Conservation (phyloP, 352 stramenopile species). For the Globisporangium spiculum region DNA sequence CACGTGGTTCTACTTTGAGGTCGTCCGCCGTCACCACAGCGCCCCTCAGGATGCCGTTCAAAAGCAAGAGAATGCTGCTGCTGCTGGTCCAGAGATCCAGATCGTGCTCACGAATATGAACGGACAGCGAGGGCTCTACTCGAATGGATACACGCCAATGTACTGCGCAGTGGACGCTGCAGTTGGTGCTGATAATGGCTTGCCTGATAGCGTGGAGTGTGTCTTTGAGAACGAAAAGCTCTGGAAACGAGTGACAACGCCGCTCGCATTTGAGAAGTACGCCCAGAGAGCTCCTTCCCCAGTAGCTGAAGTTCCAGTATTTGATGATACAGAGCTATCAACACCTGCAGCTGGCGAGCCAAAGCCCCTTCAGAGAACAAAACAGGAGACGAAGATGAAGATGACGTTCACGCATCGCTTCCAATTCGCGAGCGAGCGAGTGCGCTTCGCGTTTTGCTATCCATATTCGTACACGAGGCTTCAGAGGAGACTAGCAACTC, state of each 20-base stretch:
- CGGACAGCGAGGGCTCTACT: slow-evolving; percentile 35
- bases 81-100: slow-evolving; percentile 14
- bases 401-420: slow-evolving; percentile 49
- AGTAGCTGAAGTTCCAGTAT: neutral
- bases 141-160: slow-evolving; percentile 33
- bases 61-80: neutral
- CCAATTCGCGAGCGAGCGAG: slow-evolving; percentile 32
- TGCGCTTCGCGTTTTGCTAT: slow-evolving; percentile 73
- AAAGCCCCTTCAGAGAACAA: slow-evolving; percentile 1
- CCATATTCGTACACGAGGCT: slow-evolving; percentile 64
- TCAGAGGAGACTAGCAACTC: slow-evolving; percentile 41
- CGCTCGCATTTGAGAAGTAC: slow-evolving; percentile 42
- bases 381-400: slow-evolving; percentile 40
- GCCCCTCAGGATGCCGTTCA: neutral
- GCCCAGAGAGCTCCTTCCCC: neutral
- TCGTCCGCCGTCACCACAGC: neutral
- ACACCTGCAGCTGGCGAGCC: neutral
- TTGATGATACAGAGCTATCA: neutral
- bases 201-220: slow-evolving; percentile 12
- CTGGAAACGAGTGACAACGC: slow-evolving; percentile 36
- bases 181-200: neutral
- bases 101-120: slow-evolving; percentile 44
- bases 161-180: slow-evolving; percentile 22
- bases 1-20: slow-evolving; percentile 51
- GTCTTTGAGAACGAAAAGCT: slow-evolving; percentile 31